Evolutionary conservation across 768 basidiomycete genomes (phyloP).

Genomic region (Lentinula boryana): DNA sequence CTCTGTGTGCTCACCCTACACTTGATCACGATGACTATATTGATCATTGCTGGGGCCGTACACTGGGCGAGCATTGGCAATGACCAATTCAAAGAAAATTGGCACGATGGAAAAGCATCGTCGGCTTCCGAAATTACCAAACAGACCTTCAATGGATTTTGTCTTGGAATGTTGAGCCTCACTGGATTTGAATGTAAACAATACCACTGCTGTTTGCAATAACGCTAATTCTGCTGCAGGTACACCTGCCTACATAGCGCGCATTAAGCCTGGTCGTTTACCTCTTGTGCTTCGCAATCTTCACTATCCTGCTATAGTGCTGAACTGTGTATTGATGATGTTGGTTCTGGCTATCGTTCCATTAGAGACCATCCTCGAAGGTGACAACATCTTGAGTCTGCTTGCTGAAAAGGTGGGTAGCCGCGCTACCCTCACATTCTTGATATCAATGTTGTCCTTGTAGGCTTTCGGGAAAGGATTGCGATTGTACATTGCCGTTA

Average conservation of each 20-base stretch:
- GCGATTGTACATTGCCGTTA: conserved; percentile 53
- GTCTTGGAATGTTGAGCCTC: conserved; percentile 65
- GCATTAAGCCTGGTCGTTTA: conserved; percentile 50
- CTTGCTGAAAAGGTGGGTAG: conserved; percentile 48
- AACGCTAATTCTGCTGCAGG: conserved; percentile 24
- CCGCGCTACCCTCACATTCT: background rate
- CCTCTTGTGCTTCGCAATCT: conserved; percentile 60
- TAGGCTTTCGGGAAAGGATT: conserved; percentile 60
- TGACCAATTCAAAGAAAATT: conserved; percentile 45
- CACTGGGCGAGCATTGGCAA: conserved; percentile 49
- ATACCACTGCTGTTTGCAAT: background rate
- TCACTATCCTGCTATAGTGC: conserved; percentile 49
- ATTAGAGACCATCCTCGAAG: conserved; percentile 36
- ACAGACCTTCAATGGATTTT: conserved; percentile 61
- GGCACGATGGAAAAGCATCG: conserved; percentile 32
- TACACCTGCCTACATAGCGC: conserved; percentile 58
- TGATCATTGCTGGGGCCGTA: conserved; percentile 43
- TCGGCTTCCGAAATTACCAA: conserved; percentile 26
- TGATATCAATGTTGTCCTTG: background rate
- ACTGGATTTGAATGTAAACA: conserved; percentile 64
- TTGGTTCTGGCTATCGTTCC: conserved; percentile 58
- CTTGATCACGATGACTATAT: conserved; percentile 50
- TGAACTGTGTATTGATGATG: conserved; percentile 53
- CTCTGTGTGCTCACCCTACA: conserved; percentile 53
- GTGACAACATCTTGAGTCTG: conserved; percentile 59